Evolutionary conservation across 1,139 yeast species (phyloP).

Genomic region (Debaryomycetaceae sp.): DNA sequence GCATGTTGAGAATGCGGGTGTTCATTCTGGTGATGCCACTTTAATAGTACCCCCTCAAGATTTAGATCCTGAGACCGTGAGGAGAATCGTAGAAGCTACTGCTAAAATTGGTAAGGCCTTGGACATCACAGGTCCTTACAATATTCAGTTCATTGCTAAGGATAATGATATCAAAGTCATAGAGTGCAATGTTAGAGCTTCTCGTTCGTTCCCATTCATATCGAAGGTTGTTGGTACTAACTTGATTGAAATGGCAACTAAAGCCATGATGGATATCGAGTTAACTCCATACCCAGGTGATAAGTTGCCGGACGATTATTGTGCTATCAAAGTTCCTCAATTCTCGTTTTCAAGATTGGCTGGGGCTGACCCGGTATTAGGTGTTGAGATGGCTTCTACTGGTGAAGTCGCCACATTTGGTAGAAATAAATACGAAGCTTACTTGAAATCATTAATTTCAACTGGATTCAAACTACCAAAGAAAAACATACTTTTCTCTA

Average conservation of each 20-base stretch:
- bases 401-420: constrained; percentile 99
- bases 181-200: constrained; percentile 98
- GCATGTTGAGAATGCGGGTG: constrained; percentile 99
- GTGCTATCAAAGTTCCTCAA: constrained; percentile 97
- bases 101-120: constrained; percentile 95
- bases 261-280: constrained; percentile 90
- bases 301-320: constrained; percentile 86
- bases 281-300: constrained; percentile 86
- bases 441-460: constrained; percentile 87
- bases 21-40: constrained; percentile 99
- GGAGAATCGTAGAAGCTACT: constrained; percentile 89
- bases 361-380: constrained; percentile 97
- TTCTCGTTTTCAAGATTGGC: constrained; percentile 96
- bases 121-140: constrained; percentile 97
- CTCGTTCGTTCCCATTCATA: constrained; percentile 97
- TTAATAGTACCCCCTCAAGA: constrained; percentile 97
- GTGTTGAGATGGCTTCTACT: constrained; percentile 99
- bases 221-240: constrained; percentile 97
- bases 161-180: constrained; percentile 91
- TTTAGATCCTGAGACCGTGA: constrained; percentile 86
- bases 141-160: constrained; percentile 93
- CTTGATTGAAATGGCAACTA: constrained; percentile 95
- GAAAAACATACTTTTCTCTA: constrained; percentile 88
- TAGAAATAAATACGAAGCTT: constrained; percentile 93
- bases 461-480: constrained; percentile 93